Percentiles rank a stretch among this genome's conserved stretches.
phyloP scores from a whole-genome alignment of 1,284 basidiomycete species.

The Lignosus rhinocerotis region DNA sequence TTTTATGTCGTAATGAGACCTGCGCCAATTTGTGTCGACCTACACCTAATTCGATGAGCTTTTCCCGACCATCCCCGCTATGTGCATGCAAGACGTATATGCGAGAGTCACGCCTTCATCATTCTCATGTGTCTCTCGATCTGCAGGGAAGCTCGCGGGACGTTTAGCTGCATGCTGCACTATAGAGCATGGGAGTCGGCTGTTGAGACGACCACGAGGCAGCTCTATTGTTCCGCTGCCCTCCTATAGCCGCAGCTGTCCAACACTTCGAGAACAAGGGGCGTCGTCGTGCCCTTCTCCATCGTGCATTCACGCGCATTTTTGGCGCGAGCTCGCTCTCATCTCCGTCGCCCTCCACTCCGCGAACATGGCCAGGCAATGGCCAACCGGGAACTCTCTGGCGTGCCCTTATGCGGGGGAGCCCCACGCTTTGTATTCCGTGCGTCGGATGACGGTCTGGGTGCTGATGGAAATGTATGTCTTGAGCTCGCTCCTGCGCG shows the following conservation, averaged over 20 bases:
- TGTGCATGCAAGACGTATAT: not conserved
- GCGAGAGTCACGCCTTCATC: not conserved
- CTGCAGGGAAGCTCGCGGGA: slow-evolving; percentile 1
- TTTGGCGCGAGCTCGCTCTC: slow-evolving; percentile 7
- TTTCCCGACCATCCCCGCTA: slow-evolving; percentile 6
- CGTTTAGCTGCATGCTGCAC: not conserved
- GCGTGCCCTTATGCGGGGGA: slow-evolving; percentile 1
- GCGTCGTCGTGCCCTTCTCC: slow-evolving; percentile 2
- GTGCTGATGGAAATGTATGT: slow-evolving; percentile 23
- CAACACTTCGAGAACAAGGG: slow-evolving; percentile 17
- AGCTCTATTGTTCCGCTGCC: slow-evolving; percentile 4
- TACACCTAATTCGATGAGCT: not conserved
- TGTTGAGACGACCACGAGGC: not conserved
- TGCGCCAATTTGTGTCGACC: slow-evolving; percentile 1
- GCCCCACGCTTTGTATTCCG: slow-evolving; percentile 16
- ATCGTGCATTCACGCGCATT: slow-evolving; percentile 2
- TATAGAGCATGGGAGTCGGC: slow-evolving; percentile 3
- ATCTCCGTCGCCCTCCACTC: slow-evolving; percentile 17
- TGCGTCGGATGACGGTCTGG: slow-evolving; percentile 15
- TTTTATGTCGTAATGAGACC: slow-evolving; percentile 1
- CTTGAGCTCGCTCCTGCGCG: slow-evolving; percentile 11
- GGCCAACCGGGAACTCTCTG: not conserved
- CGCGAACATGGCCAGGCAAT: slow-evolving; percentile 8
- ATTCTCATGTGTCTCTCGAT: not conserved
- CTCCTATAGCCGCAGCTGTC: slow-evolving; percentile 10